phyloP scores from a whole-genome alignment of 2,329 filamentous ascomycete genomes.

The Exophiala phaeomuriformis region DNA sequence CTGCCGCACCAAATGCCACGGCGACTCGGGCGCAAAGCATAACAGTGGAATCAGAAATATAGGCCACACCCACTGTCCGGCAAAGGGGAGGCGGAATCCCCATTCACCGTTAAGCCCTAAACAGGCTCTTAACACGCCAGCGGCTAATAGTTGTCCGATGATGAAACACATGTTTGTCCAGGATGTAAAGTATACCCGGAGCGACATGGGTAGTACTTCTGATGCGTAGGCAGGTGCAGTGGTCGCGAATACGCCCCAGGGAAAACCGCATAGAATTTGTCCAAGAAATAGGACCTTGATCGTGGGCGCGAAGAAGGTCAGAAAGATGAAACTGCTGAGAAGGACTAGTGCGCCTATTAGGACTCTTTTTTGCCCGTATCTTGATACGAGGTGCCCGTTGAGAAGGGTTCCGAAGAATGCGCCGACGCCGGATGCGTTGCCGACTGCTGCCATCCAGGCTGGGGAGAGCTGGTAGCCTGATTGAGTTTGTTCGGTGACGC shows the following conservation, averaged over 20 bases:
- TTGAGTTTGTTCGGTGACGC: no score
- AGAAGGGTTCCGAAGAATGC: no score
- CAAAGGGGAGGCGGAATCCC: slow-evolving; percentile 41
- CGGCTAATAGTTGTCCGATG: slow-evolving; percentile 34
- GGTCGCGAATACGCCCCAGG: slow-evolving; percentile 44
- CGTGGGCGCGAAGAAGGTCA: slow-evolving; percentile 31
- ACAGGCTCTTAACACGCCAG: slow-evolving; percentile 32
- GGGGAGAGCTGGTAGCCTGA: no score
- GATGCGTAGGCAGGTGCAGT: slow-evolving; percentile 44
- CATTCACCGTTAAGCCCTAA: slow-evolving; percentile 34
- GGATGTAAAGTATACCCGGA: slow-evolving; percentile 45
- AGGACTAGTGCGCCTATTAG: no score
- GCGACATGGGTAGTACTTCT: slow-evolving; percentile 36
- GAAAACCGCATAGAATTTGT: slow-evolving; percentile 43
- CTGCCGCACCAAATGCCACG: slow-evolving; percentile 36
- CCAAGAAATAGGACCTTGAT: slow-evolving; percentile 39
- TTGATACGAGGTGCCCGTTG: no score
- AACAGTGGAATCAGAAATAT: slow-evolving; percentile 33
- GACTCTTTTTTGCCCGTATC: no score
- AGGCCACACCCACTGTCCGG: slow-evolving; percentile 40
- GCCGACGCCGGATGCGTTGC: no score
- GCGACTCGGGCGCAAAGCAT: slow-evolving; percentile 36
- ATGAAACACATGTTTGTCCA: slow-evolving; percentile 47
- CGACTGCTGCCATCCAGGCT: no score
- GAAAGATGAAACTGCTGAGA: slow-evolving; percentile 10